Conservation (phyloP, 176 grass and related monocot species). For the Eleusine coracana region DNA sequence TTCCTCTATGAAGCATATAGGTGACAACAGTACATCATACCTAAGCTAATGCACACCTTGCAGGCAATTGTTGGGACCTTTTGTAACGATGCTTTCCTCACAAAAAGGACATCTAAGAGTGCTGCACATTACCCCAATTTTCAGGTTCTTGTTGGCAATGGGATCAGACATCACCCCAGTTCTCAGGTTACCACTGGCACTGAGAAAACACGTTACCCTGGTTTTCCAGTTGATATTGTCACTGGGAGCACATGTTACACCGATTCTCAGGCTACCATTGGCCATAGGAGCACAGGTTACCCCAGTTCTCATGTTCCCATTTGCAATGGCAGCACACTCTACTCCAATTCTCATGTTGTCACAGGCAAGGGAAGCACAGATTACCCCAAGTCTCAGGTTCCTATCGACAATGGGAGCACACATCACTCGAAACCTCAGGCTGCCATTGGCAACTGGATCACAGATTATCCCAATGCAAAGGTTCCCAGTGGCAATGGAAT, state of each 20-base stretch:
- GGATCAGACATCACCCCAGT: not conserved
- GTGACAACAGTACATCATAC: not conserved
- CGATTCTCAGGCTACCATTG: not conserved
- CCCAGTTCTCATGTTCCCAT: not conserved
- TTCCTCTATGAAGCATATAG: conserved; percentile 3
- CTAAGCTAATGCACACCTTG: conserved; percentile 22
- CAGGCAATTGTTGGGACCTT: conserved; percentile 58
- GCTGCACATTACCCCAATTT: not conserved
- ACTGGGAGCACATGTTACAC: not conserved
- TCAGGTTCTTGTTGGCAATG: not conserved
- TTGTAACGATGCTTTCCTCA: conserved; percentile 4
- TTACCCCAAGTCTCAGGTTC: not conserved
- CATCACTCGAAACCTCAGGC: not conserved
- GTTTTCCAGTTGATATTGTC: not conserved
- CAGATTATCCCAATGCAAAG: too few species aligned
- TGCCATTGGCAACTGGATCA: not conserved
- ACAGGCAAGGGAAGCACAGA: not conserved
- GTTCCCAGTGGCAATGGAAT: not conserved
- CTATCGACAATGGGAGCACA: not conserved
- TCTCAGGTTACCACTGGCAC: not conserved
- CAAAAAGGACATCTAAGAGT: conserved; percentile 31
- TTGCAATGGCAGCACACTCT: not conserved
- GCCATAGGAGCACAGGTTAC: not conserved
- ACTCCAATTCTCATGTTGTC: not conserved
- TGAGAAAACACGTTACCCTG: not conserved